A percentile compares a stretch with the other conserved stretches of the same genome.
Conservation (phyloP, 192 early-diverging fungal genomes). For the Entomortierella chlamydospora region DNA sequence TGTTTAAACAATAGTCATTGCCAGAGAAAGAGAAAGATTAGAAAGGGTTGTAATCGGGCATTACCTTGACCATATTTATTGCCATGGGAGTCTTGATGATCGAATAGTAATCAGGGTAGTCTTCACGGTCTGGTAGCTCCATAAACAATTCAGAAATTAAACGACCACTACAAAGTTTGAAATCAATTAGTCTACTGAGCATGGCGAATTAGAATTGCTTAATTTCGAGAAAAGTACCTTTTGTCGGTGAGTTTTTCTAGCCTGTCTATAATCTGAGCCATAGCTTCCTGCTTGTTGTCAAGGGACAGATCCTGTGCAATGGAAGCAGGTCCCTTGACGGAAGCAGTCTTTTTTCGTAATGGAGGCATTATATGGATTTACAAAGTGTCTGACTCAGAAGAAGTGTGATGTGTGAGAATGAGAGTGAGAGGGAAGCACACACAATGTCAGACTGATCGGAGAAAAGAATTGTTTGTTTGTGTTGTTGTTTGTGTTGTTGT, state of each 20-base stretch:
- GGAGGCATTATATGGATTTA: conserved; percentile 13
- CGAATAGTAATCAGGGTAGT: conserved; percentile 62
- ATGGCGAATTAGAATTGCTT: not conserved
- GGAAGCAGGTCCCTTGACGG: conserved; percentile 23
- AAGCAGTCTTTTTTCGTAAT: conserved; percentile 23
- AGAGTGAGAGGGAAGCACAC: no score
- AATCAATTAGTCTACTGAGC: not conserved
- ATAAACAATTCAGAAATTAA: conserved; percentile 47
- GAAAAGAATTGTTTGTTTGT: no score
- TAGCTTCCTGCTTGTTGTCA: conserved; percentile 22
- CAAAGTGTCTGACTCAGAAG: no score
- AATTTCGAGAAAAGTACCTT: conserved; percentile 3
- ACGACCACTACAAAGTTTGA: conserved; percentile 30
- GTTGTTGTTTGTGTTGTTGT: no score
- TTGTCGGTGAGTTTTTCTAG: conserved; percentile 30
- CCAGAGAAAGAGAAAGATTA: no score
- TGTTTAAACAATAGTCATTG: no score
- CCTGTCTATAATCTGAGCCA: conserved; percentile 29
- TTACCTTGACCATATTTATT: conserved; percentile 58
- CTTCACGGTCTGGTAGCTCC: conserved; percentile 53
- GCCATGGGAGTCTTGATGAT: conserved; percentile 65
- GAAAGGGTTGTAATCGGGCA: not conserved
- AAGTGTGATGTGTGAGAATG: no score
- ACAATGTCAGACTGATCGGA: no score
- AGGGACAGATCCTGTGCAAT: conserved; percentile 22